phyloP scores from a whole-genome alignment of 1,139 yeast species.

The Geotrichum bryndzae region DNA sequence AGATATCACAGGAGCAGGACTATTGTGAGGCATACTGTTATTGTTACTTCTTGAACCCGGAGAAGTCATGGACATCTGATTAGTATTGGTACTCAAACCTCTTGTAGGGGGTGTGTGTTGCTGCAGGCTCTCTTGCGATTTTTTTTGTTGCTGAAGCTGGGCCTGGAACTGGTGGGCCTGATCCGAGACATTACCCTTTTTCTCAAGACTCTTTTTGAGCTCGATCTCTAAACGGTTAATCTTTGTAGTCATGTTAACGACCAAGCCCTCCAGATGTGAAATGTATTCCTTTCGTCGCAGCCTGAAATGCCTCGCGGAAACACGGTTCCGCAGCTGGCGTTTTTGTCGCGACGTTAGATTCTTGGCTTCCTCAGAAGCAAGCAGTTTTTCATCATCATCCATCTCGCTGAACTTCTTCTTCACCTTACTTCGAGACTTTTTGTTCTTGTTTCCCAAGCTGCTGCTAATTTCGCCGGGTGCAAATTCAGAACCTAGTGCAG shows the following conservation, averaged over 20 bases:
- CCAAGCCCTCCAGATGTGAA: conserved; percentile 29
- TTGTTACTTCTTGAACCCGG: neutral
- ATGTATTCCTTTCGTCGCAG: conserved; percentile 34
- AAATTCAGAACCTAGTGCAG: conserved; percentile 16
- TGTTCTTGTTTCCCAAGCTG: neutral
- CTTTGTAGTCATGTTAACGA: conserved; percentile 26
- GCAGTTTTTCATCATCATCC: conserved; percentile 31
- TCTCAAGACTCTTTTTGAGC: neutral
- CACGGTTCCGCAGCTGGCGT: conserved; percentile 32
- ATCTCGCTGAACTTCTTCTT: conserved; percentile 18
- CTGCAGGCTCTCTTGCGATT: neutral
- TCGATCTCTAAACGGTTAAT: conserved; percentile 22
- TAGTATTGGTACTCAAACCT: neutral
- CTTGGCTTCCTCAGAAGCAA: conserved; percentile 32
- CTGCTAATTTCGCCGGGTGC: conserved; percentile 1
- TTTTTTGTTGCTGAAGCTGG: neutral
- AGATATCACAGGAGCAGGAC: neutral
- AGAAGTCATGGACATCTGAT: neutral
- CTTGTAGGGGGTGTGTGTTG: neutral
- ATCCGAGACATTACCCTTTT: neutral
- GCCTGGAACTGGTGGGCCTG: neutral
- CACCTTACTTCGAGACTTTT: neutral
- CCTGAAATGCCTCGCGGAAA: conserved; percentile 34
- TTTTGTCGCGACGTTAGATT: conserved; percentile 31
- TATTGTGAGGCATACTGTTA: neutral